These are phyloP conservation scores for Paspalum vaginatum DNA, from an alignment of 176 grass and related monocot species.

Conservation along the genomic window DNA sequence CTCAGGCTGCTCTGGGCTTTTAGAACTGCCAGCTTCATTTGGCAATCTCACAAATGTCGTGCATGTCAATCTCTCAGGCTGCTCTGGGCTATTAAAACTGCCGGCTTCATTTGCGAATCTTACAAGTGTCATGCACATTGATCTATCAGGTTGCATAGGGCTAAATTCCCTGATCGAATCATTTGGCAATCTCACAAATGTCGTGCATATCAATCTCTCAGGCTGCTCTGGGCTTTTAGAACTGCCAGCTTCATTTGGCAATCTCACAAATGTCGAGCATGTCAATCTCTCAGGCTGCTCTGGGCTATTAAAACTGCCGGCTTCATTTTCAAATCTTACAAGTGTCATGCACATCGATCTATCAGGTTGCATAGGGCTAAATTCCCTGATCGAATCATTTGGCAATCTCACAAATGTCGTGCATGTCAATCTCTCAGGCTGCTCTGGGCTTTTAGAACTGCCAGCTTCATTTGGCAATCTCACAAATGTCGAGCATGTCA, in stretches of 20 bases:
- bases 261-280: background rate
- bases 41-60: background rate
- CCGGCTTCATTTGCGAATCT: background rate
- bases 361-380: too few species aligned
- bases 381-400: too few species aligned
- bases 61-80: background rate
- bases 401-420: too few species aligned
- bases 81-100: background rate
- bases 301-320: background rate
- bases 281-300: background rate
- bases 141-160: too few species aligned
- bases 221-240: background rate
- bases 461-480: background rate
- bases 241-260: background rate
- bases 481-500: background rate
- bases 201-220: too few species aligned
- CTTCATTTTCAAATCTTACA: background rate
- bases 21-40: background rate
- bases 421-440: too few species aligned
- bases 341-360: too few species aligned
- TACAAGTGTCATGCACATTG: too few species aligned
- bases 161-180: too few species aligned
- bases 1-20: background rate
- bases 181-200: too few species aligned
- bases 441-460: background rate